Evolutionary conservation across 192 early-diverging fungal genomes (phyloP), one percentile per base, ranked within the genome.

Genomic region (Funneliformis geosporum): DNA sequence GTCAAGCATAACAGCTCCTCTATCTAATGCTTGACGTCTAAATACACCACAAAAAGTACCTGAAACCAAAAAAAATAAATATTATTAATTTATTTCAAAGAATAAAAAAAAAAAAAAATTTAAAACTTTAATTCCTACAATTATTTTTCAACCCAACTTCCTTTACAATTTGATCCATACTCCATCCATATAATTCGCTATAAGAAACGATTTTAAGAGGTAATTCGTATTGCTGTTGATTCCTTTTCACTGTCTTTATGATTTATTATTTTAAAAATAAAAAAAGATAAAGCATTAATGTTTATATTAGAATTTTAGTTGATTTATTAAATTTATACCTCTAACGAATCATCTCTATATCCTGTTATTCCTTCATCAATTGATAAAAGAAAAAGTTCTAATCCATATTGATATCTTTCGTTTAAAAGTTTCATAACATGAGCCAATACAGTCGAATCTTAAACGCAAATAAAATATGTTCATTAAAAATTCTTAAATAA

Each of bases 341-440:
- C 96, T 9, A 99, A 87, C 21, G 97, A 98, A 82, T 99, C 98
- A 85, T 99, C 98, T 79, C 98, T 86, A 80, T 99, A 99, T 27
- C 98, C 98, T 2, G 94, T 91, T 75, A 99, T 99, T 21, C 98
- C 98, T 86, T 99, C 98, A 84, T 99, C 98, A 42, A 99, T 90
- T 2, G 96, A 97, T 4, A 99, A 84, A n/a, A 99, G 83, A 68
- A 89, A 95, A 60, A 99, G 87, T 68, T 98, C 93, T 8, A 99
- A 87, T 0, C 94, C 96, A 82, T 99, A 99, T 78, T 92, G 79
- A 85, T 99, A 90, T 46, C 96, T 90, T 68, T 97, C 93, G 85
- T 99, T 99, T 71, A 99, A 88, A 44, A 91, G 83, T 81, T 95
- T 97, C 90, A 99, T 90, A 11, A 98, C 92, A 84, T 99, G 91